These are phyloP conservation scores for Gracilaria caudata DNA, from an alignment of 23 red algal species.

Conservation along the genomic window DNA sequence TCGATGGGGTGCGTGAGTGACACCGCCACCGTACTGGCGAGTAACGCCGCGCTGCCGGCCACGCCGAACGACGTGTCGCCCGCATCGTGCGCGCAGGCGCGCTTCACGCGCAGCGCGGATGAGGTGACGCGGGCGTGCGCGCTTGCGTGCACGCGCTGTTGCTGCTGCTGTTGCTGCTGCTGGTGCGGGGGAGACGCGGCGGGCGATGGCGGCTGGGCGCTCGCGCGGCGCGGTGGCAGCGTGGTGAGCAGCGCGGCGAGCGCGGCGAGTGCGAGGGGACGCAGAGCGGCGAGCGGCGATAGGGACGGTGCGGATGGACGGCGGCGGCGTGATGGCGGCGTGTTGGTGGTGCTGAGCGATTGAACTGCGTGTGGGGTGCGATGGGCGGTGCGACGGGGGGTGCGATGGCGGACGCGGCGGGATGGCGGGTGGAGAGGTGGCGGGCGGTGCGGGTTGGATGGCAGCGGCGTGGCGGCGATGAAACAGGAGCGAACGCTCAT, in stretches of 20 bases:
- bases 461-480: no score
- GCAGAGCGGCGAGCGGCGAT: background rate
- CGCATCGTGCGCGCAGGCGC: background rate
- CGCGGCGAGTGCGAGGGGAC: background rate
- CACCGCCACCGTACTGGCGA: slow-evolving; percentile 42
- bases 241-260: background rate
- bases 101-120: background rate
- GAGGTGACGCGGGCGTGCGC: no score
- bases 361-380: no score
- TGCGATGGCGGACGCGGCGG: no score
- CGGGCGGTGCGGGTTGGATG: no score
- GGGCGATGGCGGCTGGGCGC: no score
- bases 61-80: slow-evolving; percentile 37
- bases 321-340: background rate
- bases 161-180: background rate
- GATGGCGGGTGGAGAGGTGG: no score
- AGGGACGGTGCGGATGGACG: no score
- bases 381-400: no score
- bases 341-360: background rate
- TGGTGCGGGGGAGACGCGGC: background rate
- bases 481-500: no score
- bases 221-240: background rate
- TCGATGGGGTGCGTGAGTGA: slow-evolving; percentile 71
- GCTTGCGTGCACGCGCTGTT: no score
- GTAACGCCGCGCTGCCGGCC: slow-evolving; percentile 53